Evolutionary conservation across 2,329 filamentous ascomycete genomes (phyloP), one percentile per base, ranked within the genome.

Genomic region (Cercospora nicotianae): DNA sequence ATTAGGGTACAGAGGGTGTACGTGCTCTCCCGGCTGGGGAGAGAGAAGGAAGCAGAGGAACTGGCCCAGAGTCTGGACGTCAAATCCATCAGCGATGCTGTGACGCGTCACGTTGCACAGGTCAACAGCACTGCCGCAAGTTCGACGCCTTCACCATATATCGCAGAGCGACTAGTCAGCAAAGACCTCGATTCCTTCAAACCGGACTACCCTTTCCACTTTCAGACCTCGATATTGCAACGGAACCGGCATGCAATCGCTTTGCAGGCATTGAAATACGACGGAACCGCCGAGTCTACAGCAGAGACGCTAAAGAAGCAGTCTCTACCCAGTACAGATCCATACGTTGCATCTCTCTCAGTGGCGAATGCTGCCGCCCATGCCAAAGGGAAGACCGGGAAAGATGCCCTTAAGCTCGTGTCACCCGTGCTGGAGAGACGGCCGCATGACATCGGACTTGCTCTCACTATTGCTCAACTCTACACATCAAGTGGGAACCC

Each of bases 391-490:
- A 80, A 84, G 71, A 84, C 85, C 9, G 90, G 88, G 55, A 90
- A 90, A 73, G 85, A 87, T 57, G 88, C 90, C 5, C 80, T 96
- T 36, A 91, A 90, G 76, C 83, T 87, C 39, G 87, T 96, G 28
- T 80, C 92, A 3, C 86, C 87, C 1, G 79, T 94, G 12, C 82
- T 94, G 6, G 89, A 92, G 73, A 90, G 88, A 75, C 85, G 92
- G 31, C 92, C 93, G 0, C 87, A 87, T 68, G 93, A 97, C 76
- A 83, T 97, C 23, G 94, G 94, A 1, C 84, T 97, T 3, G 81
- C 92, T 26, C 83, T 97, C 45, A 93, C 92, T 9, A 86, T 93
- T 65, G 85, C 94, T 9, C 93, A 97, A 78, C 86, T 97, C 55
- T 93, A 96, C 76, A 83, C 95, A 16, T 84, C 89, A 61, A 87